Evolutionary conservation across 1,284 basidiomycete species (phyloP).

Genomic region (Rhodotorula sp.): DNA sequence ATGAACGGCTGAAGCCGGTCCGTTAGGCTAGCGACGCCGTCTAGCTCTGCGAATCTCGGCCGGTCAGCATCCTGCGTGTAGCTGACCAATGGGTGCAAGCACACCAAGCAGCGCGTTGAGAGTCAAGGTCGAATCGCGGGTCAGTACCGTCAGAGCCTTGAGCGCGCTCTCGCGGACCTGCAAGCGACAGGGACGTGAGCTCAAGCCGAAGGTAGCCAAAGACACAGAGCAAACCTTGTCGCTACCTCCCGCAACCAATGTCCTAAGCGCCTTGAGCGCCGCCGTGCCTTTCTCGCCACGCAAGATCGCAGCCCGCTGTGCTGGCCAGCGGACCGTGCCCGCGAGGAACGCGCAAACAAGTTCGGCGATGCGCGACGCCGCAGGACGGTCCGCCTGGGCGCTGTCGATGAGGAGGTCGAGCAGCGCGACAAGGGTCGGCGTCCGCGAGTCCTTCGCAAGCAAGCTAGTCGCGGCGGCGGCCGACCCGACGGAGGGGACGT

Average conservation of each 20-base stretch:
- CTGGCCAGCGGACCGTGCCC: constrained; percentile 1
- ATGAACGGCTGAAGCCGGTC: background rate
- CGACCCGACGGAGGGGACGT: background rate
- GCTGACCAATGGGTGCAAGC: too few species aligned
- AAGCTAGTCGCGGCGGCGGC: background rate
- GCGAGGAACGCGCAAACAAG: constrained; percentile 30
- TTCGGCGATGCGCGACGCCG: constrained; percentile 6
- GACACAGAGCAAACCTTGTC: constrained; percentile 11
- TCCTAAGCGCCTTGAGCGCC: constrained; percentile 4
- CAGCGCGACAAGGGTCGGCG: background rate
- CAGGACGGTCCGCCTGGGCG: background rate
- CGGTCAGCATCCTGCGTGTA: too few species aligned
- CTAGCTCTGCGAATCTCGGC: background rate
- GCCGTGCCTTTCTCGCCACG: background rate
- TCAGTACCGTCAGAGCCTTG: constrained; percentile 20
- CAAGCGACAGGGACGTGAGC: too few species aligned
- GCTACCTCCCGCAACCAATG: background rate
- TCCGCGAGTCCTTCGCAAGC: background rate
- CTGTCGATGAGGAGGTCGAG: constrained; percentile 21
- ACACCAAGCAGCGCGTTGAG: background rate
- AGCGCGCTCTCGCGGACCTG: constrained; percentile 33
- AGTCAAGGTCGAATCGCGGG: constrained; percentile 7
- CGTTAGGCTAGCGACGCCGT: background rate
- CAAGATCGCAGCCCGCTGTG: constrained; percentile 10
- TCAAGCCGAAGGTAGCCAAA: too few species aligned